A percentile compares a stretch with the other conserved stretches of the same genome.
phyloP scores from a whole-genome alignment of 306 rosid species.

The Argentina anserina region DNA sequence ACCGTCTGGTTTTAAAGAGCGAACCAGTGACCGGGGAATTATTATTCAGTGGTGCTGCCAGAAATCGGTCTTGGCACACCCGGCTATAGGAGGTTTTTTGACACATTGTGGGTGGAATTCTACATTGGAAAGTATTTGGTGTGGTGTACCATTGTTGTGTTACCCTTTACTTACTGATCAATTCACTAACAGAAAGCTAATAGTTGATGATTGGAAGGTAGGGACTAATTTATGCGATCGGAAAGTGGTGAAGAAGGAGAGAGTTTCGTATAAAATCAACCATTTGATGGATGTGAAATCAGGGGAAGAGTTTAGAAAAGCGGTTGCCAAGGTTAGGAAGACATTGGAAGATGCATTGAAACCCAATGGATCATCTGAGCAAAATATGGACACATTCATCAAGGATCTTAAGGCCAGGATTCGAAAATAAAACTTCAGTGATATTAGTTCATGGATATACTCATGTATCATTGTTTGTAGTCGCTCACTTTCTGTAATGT shows the following conservation, averaged over 20 bases:
- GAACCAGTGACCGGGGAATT: slow-evolving; percentile 31
- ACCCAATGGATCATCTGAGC: slow-evolving; percentile 43
- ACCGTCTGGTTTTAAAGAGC: slow-evolving; percentile 37
- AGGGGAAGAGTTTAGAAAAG: slow-evolving; percentile 23
- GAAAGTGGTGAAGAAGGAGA: slow-evolving; percentile 15
- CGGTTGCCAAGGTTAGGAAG: slow-evolving; percentile 27
- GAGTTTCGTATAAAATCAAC: slow-evolving; percentile 31
- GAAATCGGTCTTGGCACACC: slow-evolving; percentile 40
- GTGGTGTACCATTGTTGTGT: slow-evolving; percentile 40
- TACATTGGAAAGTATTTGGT: slow-evolving; percentile 51
- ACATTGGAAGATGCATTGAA: slow-evolving; percentile 33
- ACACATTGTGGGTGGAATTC: slow-evolving; percentile 72
- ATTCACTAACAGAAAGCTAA: slow-evolving; percentile 52
- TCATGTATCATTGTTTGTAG: too few species aligned
- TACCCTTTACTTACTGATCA: slow-evolving; percentile 54
- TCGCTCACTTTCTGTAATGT: not conserved
- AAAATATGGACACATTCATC: slow-evolving; percentile 35
- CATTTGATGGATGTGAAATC: slow-evolving; percentile 41
- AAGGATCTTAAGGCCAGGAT: slow-evolving; percentile 21
- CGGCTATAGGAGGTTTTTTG: slow-evolving; percentile 50
- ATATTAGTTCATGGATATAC: not conserved
- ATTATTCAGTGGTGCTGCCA: slow-evolving; percentile 58
- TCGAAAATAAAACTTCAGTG: not conserved
- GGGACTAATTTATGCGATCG: slow-evolving; percentile 36
- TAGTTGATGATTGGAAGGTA: slow-evolving; percentile 56